Evolutionary conservation across 768 basidiomycete species (phyloP), one percentile per base, ranked within the genome.

Genomic region (Leccinum barrowsii): DNA sequence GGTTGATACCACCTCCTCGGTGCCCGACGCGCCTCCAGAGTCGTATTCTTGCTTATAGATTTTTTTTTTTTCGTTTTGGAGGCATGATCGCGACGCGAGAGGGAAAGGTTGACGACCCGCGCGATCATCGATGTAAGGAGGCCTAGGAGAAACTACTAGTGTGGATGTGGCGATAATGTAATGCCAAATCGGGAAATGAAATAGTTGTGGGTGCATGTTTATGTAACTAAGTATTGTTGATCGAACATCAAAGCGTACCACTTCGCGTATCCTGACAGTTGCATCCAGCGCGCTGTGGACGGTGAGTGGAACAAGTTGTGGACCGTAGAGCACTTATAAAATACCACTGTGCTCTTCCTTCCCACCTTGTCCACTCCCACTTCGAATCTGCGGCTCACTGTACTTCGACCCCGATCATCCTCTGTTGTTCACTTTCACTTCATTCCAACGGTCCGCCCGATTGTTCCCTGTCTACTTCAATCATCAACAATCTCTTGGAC

Each of bases 41-140:
- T 73, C 76, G 44, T 75, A 75, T 44, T 71, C 67, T 60, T 76
- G 75, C 13, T 70, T 59, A 7, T n/a, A 8, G 72, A 59, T 24
- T 63, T 53, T 46, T 69, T 24, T 24, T 53, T 46, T 69, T 70
- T 35, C 70, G 68, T 61, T 70, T 73, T 1, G 70, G 67, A 19
- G 71, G 66, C 75, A 76, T 24, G 49, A 44, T 15, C 28, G 1
- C 24, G 47, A 50, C 4, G 7, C 46, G 49, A 28, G 57, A 15
- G 8, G 22, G 26, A 60, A 19, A 24, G 50, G 22, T 17, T 7
- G 37, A 37, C 37, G 37, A 40, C 37, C 17, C 17, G 49, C 64
- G 60, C 48, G 42, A 24, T 24, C 24, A 24, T 24, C 24, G 24
- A 5, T 26, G 32, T 2, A 40, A 24, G 11, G 42, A 40, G 17